phyloP scores from a whole-genome alignment of 2,329 filamentous ascomycete genomes.

The Fusarium heterosporum region DNA sequence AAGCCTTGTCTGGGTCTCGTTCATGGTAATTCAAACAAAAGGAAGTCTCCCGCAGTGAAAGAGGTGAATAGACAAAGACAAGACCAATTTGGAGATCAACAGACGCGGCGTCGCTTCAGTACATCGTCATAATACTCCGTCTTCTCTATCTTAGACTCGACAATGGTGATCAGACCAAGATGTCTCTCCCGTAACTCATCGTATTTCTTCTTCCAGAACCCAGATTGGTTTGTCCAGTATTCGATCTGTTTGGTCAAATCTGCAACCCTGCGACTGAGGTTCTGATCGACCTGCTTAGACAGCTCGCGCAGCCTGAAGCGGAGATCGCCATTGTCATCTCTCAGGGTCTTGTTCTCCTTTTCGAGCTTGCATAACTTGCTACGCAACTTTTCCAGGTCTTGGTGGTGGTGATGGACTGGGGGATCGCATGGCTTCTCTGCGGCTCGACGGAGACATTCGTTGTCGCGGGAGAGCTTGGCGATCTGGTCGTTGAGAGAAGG shows the following conservation, averaged over 20 bases:
- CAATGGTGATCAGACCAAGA: constrained; percentile 46
- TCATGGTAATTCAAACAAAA: constrained; percentile 1
- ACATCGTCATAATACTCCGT: constrained; percentile 52
- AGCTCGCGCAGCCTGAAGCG: constrained; percentile 51
- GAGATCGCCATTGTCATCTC: constrained; percentile 53
- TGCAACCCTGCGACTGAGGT: constrained; percentile 49
- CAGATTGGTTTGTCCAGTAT: constrained; percentile 51
- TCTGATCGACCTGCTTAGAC: constrained; percentile 50
- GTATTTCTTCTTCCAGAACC: constrained; percentile 50
- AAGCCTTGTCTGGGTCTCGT: neutral
- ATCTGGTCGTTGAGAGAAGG: constrained; percentile 55
- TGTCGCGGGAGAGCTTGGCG: constrained; percentile 53
- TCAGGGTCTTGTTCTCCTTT: constrained; percentile 53
- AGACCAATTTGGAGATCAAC: constrained; percentile 28
- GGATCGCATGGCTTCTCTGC: constrained; percentile 50
- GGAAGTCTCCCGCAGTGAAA: constrained; percentile 1
- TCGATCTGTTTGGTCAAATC: constrained; percentile 51
- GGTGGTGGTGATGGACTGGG: constrained; percentile 38
- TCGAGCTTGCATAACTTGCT: constrained; percentile 52
- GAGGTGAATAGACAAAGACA: neutral
- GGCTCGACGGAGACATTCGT: constrained; percentile 54
- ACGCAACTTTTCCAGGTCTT: constrained; percentile 51
- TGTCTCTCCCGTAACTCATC: constrained; percentile 46
- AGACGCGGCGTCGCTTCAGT: constrained; percentile 48
- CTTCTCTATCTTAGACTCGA: constrained; percentile 51